phyloP scores from a whole-genome alignment of 768 basidiomycete species.

The Boletales sp. region DNA sequence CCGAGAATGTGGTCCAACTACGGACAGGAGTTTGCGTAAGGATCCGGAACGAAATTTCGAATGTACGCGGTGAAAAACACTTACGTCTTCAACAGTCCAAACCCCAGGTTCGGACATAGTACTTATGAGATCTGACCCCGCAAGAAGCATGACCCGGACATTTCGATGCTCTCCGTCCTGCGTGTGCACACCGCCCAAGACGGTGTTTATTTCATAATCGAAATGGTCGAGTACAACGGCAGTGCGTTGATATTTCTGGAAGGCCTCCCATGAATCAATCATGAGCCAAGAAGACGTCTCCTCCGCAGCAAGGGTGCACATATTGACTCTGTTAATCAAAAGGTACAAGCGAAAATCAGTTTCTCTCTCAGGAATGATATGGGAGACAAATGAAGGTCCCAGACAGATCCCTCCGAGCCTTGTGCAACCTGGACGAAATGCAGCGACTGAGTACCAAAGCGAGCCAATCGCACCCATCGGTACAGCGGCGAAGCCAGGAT shows the following conservation, averaged over 20 bases:
- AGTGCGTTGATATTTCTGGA: constrained; percentile 91
- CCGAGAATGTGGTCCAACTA: constrained; percentile 97
- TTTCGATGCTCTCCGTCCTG: constrained; percentile 70
- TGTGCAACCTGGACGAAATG: background rate
- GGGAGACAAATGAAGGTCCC: background rate
- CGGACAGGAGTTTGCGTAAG: constrained; percentile 7
- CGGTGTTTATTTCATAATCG: constrained; percentile 88
- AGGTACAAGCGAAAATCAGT: constrained; percentile 18
- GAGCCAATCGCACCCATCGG: constrained; percentile 8
- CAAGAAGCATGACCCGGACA: constrained; percentile 88
- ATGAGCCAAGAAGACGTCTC: constrained; percentile 92
- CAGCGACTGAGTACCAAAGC: constrained; percentile 10
- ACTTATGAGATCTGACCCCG: constrained; percentile 96
- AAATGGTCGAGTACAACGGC: constrained; percentile 98
- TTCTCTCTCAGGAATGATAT: constrained; percentile 7
- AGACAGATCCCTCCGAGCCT: constrained; percentile 5
- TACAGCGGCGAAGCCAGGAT: constrained; percentile 8
- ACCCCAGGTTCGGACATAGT: constrained; percentile 99
- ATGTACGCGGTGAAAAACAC: constrained; percentile 29
- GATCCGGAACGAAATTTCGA: constrained; percentile 6
- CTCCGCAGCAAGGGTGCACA: constrained; percentile 87
- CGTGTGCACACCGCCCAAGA: constrained; percentile 72
- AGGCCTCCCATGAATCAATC: constrained; percentile 98
- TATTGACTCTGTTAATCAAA: constrained; percentile 59
- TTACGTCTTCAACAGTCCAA: constrained; percentile 91